Conservation (phyloP, 306 rosid genomes). For the Hippophae gyantsensis region DNA sequence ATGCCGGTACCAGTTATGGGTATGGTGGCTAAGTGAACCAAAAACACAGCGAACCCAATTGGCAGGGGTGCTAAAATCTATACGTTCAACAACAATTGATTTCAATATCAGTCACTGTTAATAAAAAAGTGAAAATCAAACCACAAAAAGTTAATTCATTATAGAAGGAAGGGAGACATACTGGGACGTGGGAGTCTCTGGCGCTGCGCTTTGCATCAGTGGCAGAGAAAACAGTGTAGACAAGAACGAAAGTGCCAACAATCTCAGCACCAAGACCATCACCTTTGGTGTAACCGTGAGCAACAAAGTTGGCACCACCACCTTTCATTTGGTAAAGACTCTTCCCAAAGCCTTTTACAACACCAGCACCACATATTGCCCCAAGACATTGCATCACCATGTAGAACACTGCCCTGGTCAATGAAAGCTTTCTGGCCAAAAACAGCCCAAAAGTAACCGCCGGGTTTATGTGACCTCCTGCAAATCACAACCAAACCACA, state of each 20-base stretch:
- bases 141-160: background rate
- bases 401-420: slow-evolving; percentile 72
- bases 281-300: slow-evolving; percentile 73
- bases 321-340: background rate
- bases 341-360: slow-evolving; percentile 35
- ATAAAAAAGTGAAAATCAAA: background rate
- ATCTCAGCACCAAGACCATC: slow-evolving; percentile 55
- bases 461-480: slow-evolving; percentile 52
- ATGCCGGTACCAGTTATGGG: slow-evolving; percentile 55
- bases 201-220: slow-evolving; percentile 92
- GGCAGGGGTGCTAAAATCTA: slow-evolving; percentile 92
- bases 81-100: background rate
- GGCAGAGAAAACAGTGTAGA: slow-evolving; percentile 80
- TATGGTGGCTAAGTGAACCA: slow-evolving; percentile 56
- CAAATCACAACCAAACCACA: background rate
- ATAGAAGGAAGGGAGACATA: slow-evolving; percentile 15
- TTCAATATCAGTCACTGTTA: background rate
- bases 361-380: slow-evolving; percentile 60
- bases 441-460: slow-evolving; percentile 76
- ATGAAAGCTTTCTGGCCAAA: slow-evolving; percentile 75
- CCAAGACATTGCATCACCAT: slow-evolving; percentile 78
- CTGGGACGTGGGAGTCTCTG: slow-evolving; percentile 62
- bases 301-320: slow-evolving; percentile 71
- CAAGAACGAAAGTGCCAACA: slow-evolving; percentile 45
- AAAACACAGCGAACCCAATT: slow-evolving; percentile 70